Evolutionary conservation across 768 basidiomycete species (phyloP), one percentile per base, ranked within the genome.

Genomic region (Amanita phalloides): DNA sequence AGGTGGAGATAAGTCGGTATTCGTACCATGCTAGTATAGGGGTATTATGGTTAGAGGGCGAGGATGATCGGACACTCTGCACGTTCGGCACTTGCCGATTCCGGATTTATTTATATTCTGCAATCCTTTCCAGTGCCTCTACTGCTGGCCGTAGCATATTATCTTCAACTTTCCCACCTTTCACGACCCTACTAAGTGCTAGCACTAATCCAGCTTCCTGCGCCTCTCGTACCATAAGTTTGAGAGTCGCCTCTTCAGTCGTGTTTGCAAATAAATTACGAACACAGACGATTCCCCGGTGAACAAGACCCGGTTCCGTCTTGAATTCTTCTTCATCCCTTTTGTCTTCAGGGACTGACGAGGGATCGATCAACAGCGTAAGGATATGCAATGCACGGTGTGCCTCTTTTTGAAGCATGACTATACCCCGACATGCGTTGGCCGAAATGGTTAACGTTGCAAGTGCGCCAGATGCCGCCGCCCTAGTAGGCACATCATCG

Each of bases 401-500:
- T 30, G 75, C 76, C 53, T 88, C 83, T 41, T 66, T 66, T 61
- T 90, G 82, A 25, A 92, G 75, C 32, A 72, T 69, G 13, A 82
- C 61, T n/a, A 95, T 67, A 2, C 73, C 68, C 5, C 65, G 62
- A 60, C 90, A 92, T 9, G 80, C 81, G 28, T 68, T 68, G 1
- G 74, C 71, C 0, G 82, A 77, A 23, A 74, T 71, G 1, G 86
- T 85, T 50, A 99, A 66, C 26, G 82, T 84, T 4, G 95, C 92
- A 37, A 97, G 70, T 2, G 92, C 88, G 14, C 94, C 95, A 0
- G 89, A 83, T 1, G 94, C 90, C n/a, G 95, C 95, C 13, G 90
- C 64, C 32, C 87, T 78, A 2, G 95, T 99, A 6, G 79, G 78
- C 7, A 82, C 48, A 67, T 99, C 96, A 23, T 92, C 84, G 11